A percentile compares a stretch with the other conserved stretches of the same genome.
Conservation (phyloP, 2,329 filamentous ascomycete species). For the Paecilomyces sp. region DNA sequence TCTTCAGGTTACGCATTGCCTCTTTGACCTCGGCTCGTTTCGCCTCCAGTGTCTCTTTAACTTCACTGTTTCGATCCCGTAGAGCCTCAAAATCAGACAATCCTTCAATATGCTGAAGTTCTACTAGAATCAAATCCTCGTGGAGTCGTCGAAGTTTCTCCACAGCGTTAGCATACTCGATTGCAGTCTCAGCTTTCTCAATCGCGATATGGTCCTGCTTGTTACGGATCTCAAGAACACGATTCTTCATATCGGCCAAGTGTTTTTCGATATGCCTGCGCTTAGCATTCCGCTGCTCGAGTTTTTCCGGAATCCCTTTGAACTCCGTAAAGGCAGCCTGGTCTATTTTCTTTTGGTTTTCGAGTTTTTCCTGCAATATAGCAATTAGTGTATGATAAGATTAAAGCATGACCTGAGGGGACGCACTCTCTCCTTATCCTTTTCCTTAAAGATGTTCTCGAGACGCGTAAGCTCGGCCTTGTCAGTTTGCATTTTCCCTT, state of each 20-base stretch:
- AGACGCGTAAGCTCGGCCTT: constrained; percentile 15
- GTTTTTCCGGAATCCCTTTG: constrained; percentile 61
- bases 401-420: neutral
- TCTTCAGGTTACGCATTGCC: constrained; percentile 6
- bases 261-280: constrained; percentile 33
- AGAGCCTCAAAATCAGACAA: constrained; percentile 69
- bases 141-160: constrained; percentile 56
- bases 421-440: constrained; percentile 39
- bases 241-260: constrained; percentile 36
- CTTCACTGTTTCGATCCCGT: constrained; percentile 56
- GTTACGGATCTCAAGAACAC: constrained; percentile 46
- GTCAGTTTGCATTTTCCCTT: constrained; percentile 22
- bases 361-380: constrained; percentile 19
- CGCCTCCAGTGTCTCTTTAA: constrained; percentile 40
- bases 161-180: constrained; percentile 55
- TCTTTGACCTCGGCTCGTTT: constrained; percentile 29
- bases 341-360: constrained; percentile 57
- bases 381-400: constrained; percentile 6
- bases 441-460: constrained; percentile 12
- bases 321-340: constrained; percentile 62
- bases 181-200: constrained; percentile 48
- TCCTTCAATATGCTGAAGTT: constrained; percentile 70
- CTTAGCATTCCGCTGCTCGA: constrained; percentile 44
- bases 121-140: constrained; percentile 59
- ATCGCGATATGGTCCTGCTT: constrained; percentile 51